These are phyloP conservation scores for Pythium dissotocum DNA, from an alignment of 352 stramenopile species.

Conservation along the genomic window DNA sequence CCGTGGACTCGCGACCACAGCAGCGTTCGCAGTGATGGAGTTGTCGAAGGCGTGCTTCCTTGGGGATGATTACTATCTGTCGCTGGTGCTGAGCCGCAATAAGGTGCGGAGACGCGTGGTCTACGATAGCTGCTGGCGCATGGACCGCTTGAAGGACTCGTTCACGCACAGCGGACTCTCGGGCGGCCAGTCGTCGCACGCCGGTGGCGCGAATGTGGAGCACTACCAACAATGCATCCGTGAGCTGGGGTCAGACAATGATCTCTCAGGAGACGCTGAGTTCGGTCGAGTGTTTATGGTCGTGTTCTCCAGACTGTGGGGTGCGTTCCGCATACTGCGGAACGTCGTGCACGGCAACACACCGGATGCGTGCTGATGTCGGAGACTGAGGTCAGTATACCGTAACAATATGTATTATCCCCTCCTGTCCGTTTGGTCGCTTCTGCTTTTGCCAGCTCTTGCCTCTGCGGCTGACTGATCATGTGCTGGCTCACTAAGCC, in stretches of 20 bases:
- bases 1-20: slow-evolving; percentile 28
- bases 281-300: slow-evolving; percentile 45
- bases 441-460: too few species aligned
- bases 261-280: slow-evolving; percentile 48
- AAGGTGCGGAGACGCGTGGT: slow-evolving; percentile 43
- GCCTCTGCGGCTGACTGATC: too few species aligned
- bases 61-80: slow-evolving; percentile 57
- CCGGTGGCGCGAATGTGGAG: slow-evolving; percentile 52
- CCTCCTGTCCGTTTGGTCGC: too few species aligned
- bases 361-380: too few species aligned
- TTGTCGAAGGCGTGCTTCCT: slow-evolving; percentile 52
- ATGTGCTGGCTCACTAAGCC: too few species aligned
- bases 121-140: slow-evolving; percentile 56
- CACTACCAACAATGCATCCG: slow-evolving; percentile 62
- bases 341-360: slow-evolving; percentile 4
- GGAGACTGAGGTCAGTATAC: too few species aligned
- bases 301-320: slow-evolving; percentile 32
- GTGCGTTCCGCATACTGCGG: slow-evolving; percentile 8
- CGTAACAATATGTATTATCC: too few species aligned
- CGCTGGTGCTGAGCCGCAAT: slow-evolving; percentile 43
- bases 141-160: slow-evolving; percentile 25
- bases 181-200: slow-evolving; percentile 34
- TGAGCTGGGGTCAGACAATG: slow-evolving; percentile 42
- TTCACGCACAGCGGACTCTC: slow-evolving; percentile 40
- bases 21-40: slow-evolving; percentile 42